Evolutionary conservation across 2,329 filamentous ascomycete genomes (phyloP), one percentile per base, ranked within the genome.

Genomic region (Arthrobotrys megalospora): DNA sequence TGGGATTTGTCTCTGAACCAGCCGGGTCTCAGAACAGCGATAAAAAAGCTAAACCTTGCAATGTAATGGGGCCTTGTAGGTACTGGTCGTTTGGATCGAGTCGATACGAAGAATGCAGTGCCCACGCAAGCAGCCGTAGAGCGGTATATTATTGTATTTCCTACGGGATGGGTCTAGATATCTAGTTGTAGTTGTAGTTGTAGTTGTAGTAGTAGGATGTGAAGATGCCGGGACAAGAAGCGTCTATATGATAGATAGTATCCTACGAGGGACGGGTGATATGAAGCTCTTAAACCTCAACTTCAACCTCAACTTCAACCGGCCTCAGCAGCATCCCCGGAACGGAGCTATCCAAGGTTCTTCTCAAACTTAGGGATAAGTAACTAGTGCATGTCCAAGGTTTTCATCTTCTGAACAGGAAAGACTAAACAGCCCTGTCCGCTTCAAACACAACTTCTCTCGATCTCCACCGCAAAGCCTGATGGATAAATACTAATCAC

Each of bases 401-500:
- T 66, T 66, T 66, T 65, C 24, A 28, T 38, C 7, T n/a, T n/a
- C 52, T 38, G 52, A 55, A 36, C 19, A 43, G 36, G 55, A 60
- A 60, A 24, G 36, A 60, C 24, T 28, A 28, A 28, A 28, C 24
- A 28, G 55, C 55, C 55, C 36, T 32, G 55, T 47, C 36, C n/a
- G 38, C 6, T 6, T 16, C 24, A 7, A n/a, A 1, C 28, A 11
- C 7, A 45, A 41, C 2, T 63, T 63, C 50, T 41, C 53, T 62
- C 53, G 66, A 69, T 62, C 53, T 36, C 52, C 66, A 69, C 66
- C 32, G 43, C n/a, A 69, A 68, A 58, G 32, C 16, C 50, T 47
- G 65, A 68, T 66, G 45, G 16, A 10, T 52, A 50, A 28, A 52
- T 19, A 28, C 28, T 50, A 38, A 43, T 47, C 32, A 55, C 12